phyloP scores from a whole-genome alignment of 495 filamentous ascomycete species.

The Thozetella sp. region DNA sequence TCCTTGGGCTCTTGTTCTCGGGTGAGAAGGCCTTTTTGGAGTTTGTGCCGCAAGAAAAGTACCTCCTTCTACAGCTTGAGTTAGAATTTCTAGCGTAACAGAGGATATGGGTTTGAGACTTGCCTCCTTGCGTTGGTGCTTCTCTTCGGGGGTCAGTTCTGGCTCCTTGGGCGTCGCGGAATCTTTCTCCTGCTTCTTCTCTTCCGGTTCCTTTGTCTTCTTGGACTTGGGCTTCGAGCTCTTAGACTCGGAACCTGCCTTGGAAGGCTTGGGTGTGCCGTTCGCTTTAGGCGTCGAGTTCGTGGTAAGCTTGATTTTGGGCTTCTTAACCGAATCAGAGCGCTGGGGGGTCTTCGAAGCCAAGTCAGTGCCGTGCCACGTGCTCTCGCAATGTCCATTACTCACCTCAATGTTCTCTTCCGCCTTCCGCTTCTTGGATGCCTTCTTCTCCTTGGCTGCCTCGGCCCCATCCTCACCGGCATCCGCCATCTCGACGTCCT shows the following conservation, averaged over 20 bases:
- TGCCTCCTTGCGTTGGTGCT: conserved; percentile 59
- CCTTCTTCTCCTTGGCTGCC: conserved; percentile 56
- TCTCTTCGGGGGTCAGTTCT: conserved; percentile 50
- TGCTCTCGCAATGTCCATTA: conserved; percentile 13
- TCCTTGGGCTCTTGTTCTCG: conserved; percentile 79
- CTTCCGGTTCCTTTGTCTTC: conserved; percentile 64
- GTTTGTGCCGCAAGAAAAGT: conserved; percentile 82
- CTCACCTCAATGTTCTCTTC: conserved; percentile 70
- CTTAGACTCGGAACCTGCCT: conserved; percentile 53
- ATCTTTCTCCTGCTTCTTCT: conserved; percentile 63
- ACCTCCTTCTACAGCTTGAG: conserved; percentile 58
- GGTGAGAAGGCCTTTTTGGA: conserved; percentile 88
- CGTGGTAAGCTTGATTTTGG: conserved; percentile 62
- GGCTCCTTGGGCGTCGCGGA: conserved; percentile 43
- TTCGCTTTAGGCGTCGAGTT: conserved; percentile 56
- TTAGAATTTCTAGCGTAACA: conserved; percentile 6
- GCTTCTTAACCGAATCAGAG: conserved; percentile 67
- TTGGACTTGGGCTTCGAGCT: conserved; percentile 63
- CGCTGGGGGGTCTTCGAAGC: conserved; percentile 60
- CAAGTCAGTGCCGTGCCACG: conserved; percentile 32
- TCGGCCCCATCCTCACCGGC: conserved; percentile 49
- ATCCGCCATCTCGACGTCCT: conserved; percentile 80
- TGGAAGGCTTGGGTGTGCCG: conserved; percentile 52
- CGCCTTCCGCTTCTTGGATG: conserved; percentile 68
- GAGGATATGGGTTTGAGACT: conserved; percentile 11